Conservation (phyloP, 2,329 filamentous ascomycete species). For the Sclerotinia borealis region DNA sequence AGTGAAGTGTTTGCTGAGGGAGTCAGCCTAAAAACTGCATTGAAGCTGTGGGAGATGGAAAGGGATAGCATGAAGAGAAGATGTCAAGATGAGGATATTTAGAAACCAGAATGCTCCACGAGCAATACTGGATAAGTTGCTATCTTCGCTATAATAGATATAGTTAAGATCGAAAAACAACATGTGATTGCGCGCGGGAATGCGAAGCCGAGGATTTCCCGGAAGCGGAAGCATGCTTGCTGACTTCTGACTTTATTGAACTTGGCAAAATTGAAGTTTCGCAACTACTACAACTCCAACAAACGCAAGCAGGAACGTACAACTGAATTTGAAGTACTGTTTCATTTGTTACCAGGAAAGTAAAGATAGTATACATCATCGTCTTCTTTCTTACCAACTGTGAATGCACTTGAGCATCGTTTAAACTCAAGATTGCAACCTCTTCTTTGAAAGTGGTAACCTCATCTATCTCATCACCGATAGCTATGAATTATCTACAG, state of each 20-base stretch:
- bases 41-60: not conserved
- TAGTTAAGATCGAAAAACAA: too few relatives aligned
- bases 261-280: not conserved
- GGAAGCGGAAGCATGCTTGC: not conserved
- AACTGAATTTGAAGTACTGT: not conserved
- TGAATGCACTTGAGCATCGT: not conserved
- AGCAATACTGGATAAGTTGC: not conserved
- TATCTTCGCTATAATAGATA: not conserved
- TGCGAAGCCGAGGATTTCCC: not conserved
- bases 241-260: too few relatives aligned
- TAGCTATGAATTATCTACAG: not conserved
- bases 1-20: not conserved
- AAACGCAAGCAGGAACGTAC: not conserved
- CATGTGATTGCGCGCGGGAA: not conserved
- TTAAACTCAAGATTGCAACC: not conserved
- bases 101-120: not conserved
- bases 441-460: not conserved
- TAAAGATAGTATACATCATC: not conserved
- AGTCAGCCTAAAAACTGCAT: not conserved
- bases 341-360: not conserved
- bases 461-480: not conserved
- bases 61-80: not conserved
- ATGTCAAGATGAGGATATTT: not conserved
- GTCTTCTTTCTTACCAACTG: not conserved
- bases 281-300: not conserved